Base-by-base conservation (phyloP, 306 rosid species). In the Fagus sylvatica region DNA sequence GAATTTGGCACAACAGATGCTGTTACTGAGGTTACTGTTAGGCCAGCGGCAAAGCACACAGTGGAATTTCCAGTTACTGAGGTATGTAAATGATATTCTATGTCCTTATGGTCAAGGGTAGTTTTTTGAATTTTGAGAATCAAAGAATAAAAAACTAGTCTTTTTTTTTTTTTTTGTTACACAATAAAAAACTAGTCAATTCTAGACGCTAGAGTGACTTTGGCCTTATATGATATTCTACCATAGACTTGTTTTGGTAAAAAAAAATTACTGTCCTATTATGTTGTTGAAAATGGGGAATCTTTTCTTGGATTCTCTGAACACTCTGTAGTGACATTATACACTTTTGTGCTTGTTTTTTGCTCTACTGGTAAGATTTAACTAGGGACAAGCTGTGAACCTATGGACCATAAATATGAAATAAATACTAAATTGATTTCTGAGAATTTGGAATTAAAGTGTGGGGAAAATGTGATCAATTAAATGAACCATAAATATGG, bases 41-140 rank as follows among this genome's bases (percentile, higher is more conserved):
- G 80, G 78, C 90, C 87, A 22, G 88, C 94, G 6, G 83, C 96
- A 40, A 85, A 86, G 64, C 92, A 85, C 72, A 85, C 81, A 1
- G 90, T 91, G 7, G 93, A 89, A 74, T 84, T 89, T 51, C 90
- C 93, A 0, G 90, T 78, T 72, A 81, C 81, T 78, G 91, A 93
- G 94, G 98, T 89, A 53, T 55, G 84, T 73, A n/a, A n/a, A n/a
- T n/a, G n/a, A n/a, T 68, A 13, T 30, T 40, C 30, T 17, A 10
- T 71, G 5, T 41, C 73, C 72, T 74, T 78, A 71, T 72, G 46
- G 7, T 54, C 71, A 76, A 67, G 34, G 73, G 39, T 6, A 16
- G 60, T n/a, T n/a, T n/a, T n/a, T n/a, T 68, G 55, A 40, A 22
- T 60, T 51, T 55, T 60, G 41, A 73, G 79, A 79, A 76, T 73